These are phyloP conservation scores for Pilaira anomala DNA, from an alignment of 192 early-diverging fungal species.

Conservation along the genomic window DNA sequence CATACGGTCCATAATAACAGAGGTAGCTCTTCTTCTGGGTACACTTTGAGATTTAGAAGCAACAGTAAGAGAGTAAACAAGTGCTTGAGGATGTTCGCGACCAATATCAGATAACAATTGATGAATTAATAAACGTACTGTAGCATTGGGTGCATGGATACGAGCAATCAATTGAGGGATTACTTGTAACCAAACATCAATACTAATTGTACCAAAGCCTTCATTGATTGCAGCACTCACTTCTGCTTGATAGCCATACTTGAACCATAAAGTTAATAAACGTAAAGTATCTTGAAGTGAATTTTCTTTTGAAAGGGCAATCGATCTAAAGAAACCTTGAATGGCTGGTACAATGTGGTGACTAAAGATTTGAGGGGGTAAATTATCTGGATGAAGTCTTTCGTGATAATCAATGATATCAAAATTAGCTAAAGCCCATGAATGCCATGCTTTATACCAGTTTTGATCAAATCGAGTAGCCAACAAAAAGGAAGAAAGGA, in stretches of 20 bases:
- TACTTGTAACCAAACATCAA: constrained; percentile 96
- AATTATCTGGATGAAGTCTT: constrained; percentile 47
- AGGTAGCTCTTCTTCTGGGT: constrained; percentile 71
- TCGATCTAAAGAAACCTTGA: constrained; percentile 90
- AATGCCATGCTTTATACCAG: constrained; percentile 98
- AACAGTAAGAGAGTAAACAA: constrained; percentile 95
- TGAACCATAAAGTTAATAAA: constrained; percentile 92
- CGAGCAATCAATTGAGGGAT: constrained; percentile 96
- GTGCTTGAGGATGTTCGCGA: constrained; percentile 91
- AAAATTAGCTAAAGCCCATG: constrained; percentile 92
- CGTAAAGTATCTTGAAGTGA: constrained; percentile 94
- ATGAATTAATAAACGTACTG: constrained; percentile 82
- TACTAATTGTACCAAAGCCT: constrained; percentile 79
- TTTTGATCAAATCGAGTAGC: constrained; percentile 86
- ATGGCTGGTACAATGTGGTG: constrained; percentile 86
- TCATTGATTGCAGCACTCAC: constrained; percentile 80
- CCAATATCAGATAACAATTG: constrained; percentile 88
- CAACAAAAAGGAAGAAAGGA: constrained; percentile 75
- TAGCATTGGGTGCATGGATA: constrained; percentile 75
- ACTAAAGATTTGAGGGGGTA: constrained; percentile 42
- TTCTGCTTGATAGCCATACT: constrained; percentile 84
- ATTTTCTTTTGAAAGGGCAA: constrained; percentile 79
- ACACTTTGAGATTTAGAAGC: constrained; percentile 88
- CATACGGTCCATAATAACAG: constrained; percentile 91
- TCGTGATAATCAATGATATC: constrained; percentile 80